Conservation (phyloP, 176 grass and related monocot species). For the Eragrostis nindensis region DNA sequence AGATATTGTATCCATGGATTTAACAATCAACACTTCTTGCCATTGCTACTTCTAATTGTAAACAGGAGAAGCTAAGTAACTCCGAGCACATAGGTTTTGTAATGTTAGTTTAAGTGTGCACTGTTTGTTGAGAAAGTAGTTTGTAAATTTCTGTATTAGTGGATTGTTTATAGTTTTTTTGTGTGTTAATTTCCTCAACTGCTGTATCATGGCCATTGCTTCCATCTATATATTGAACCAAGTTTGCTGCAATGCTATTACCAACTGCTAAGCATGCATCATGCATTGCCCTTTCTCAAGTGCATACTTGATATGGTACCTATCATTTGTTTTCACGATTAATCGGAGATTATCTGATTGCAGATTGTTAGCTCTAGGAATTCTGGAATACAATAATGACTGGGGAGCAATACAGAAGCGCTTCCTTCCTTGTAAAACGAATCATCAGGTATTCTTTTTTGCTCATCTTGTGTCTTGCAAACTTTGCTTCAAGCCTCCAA, state of each 20-base stretch:
- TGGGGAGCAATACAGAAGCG: conserved; percentile 86
- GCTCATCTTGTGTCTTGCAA: conserved; percentile 10
- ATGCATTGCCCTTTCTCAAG: conserved; percentile 4
- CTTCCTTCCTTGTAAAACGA: conserved; percentile 91
- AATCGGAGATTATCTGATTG: conserved; percentile 32
- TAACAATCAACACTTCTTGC: conserved; percentile 34
- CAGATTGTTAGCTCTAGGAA: conserved; percentile 92
- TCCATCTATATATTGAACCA: conserved; percentile 30
- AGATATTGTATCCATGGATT: conserved; percentile 15
- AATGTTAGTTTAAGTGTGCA: conserved; percentile 1
- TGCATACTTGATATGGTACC: conserved; percentile 21
- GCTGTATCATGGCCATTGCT: neutral
- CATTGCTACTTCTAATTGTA: conserved; percentile 2
- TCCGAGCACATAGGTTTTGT: conserved; percentile 22
- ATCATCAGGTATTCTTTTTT: conserved; percentile 71
- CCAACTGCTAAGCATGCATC: conserved; percentile 23
- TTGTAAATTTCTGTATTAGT: conserved; percentile 19
- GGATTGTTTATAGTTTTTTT: conserved; percentile 18
- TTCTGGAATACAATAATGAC: conserved; percentile 87
- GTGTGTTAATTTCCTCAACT: conserved; percentile 33
- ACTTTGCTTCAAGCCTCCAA: conserved; percentile 17
- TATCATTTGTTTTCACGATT: conserved; percentile 20
- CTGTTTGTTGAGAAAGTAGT: neutral
- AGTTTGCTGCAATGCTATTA: conserved; percentile 17
- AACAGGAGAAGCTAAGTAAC: conserved; percentile 18